Evolutionary conservation across 768 basidiomycete genomes (phyloP).

Genomic region (Boletus rubescentipes): DNA sequence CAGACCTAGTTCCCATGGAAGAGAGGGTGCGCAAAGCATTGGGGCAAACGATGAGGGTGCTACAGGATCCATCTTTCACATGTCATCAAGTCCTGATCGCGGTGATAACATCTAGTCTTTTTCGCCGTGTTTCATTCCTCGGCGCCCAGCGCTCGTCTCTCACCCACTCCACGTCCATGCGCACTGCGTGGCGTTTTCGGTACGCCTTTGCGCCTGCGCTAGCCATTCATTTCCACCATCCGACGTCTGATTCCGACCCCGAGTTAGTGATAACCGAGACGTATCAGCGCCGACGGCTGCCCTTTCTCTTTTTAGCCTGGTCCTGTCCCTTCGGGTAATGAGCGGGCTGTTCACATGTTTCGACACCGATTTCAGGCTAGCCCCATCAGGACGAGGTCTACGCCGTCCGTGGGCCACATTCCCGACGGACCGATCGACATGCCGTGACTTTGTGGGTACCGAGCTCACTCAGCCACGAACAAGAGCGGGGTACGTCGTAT

Average conservation of each 20-base stretch:
- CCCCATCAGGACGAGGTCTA: background rate
- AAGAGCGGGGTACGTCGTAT: background rate
- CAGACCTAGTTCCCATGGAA: slow-evolving; percentile 3
- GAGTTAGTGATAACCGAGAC: too few species aligned
- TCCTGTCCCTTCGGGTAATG: background rate
- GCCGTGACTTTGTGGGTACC: background rate
- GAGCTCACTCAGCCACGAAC: too few species aligned
- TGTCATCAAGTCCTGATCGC: slow-evolving; percentile 5
- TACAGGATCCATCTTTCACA: background rate
- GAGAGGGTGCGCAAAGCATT: background rate
- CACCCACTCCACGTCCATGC: background rate
- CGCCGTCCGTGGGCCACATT: background rate
- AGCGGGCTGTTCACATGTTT: background rate
- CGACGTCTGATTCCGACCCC: too few species aligned
- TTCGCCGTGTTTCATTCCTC: background rate
- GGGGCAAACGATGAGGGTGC: background rate
- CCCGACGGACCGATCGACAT: background rate
- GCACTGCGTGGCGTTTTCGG: background rate
- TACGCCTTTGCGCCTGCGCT: background rate
- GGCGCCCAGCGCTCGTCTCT: background rate
- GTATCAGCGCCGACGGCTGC: background rate
- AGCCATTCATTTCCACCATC: background rate
- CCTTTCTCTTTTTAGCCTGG: background rate
- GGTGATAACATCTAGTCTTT: background rate
- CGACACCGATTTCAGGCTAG: background rate